These are phyloP conservation scores for Thuidium tamariscinum DNA, from an alignment of 225 moss, liverwort and hornwort species.

Conservation along the genomic window DNA sequence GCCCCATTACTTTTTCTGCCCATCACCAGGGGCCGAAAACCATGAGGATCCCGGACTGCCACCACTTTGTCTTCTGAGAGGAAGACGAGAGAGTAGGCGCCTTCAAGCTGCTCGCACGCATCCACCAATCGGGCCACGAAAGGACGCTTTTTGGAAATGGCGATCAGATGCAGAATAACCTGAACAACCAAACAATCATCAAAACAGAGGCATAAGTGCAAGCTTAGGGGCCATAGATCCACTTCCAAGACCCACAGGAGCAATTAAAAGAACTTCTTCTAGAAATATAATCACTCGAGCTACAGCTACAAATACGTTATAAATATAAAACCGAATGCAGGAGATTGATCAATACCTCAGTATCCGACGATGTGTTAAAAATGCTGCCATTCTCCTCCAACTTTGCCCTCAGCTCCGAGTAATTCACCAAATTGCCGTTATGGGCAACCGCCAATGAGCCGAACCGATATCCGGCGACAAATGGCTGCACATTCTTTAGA, in stretches of 20 bases:
- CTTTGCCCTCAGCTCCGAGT: conserved; percentile 64
- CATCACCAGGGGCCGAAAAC: conserved; percentile 93
- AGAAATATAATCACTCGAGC: background rate
- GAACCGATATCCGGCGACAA: conserved; percentile 78
- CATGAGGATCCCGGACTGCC: conserved; percentile 83
- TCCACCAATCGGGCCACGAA: conserved; percentile 88
- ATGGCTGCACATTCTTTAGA: conserved; percentile 93
- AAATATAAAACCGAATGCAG: background rate
- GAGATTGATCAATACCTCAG: conserved; percentile 27
- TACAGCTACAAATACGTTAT: background rate
- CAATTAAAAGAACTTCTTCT: background rate
- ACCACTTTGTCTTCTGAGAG: conserved; percentile 86
- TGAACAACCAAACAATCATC: background rate
- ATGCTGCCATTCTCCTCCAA: conserved; percentile 76
- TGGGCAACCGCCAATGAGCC: conserved; percentile 84
- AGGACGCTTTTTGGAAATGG: conserved; percentile 76
- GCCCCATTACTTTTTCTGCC: conserved; percentile 72
- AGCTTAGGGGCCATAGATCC: background rate
- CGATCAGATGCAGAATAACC: conserved; percentile 33
- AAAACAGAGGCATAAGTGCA: background rate
- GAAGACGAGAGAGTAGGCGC: conserved; percentile 85
- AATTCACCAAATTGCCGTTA: conserved; percentile 90
- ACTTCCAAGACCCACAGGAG: background rate
- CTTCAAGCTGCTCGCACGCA: conserved; percentile 89
- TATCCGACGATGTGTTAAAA: conserved; percentile 91